Evolutionary conservation across 2,329 filamentous ascomycete genomes (phyloP).

Genomic region (Curvularia eragrostidis): DNA sequence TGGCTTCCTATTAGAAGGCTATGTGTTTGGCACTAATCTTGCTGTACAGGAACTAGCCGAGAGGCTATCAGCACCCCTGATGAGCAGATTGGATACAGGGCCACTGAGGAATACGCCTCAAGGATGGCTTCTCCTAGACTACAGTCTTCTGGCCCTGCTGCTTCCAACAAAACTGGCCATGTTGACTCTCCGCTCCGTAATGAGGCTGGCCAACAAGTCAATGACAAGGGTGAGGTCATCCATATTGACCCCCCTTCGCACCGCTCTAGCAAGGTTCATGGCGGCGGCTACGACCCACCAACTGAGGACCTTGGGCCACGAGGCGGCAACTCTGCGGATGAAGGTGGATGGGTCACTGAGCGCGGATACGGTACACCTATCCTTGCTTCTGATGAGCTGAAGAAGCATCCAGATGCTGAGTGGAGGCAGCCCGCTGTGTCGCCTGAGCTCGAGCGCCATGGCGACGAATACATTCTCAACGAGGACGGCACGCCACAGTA

Average conservation of each 20-base stretch:
- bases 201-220: conserved; percentile 53
- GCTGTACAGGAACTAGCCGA: conserved; percentile 66
- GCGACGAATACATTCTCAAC: conserved; percentile 59
- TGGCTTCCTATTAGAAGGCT: conserved; percentile 7
- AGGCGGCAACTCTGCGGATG: conserved; percentile 54
- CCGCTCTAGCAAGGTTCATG: conserved; percentile 53
- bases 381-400: conserved; percentile 84
- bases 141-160: conserved; percentile 52
- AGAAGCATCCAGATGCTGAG: conserved; percentile 72
- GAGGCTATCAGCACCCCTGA: conserved; percentile 77
- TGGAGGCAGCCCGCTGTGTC: conserved; percentile 81
- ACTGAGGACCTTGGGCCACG: conserved; percentile 60
- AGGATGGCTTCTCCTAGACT: conserved; percentile 75
- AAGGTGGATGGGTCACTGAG: conserved; percentile 63
- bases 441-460: conserved; percentile 67
- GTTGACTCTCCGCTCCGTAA: conserved; percentile 61
- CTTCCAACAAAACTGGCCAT: conserved; percentile 57
- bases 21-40: conserved; percentile 57
- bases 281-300: conserved; percentile 60
- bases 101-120: conserved; percentile 81
- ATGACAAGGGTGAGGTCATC: conserved; percentile 68
- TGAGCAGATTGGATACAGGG: conserved; percentile 89
- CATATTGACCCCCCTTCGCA: conserved; percentile 75
- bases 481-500: conserved; percentile 50
- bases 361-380: conserved; percentile 77